Evolutionary conservation across 768 basidiomycete genomes (phyloP), one percentile per base, ranked within the genome.

Genomic region (Ramaria rubella): DNA sequence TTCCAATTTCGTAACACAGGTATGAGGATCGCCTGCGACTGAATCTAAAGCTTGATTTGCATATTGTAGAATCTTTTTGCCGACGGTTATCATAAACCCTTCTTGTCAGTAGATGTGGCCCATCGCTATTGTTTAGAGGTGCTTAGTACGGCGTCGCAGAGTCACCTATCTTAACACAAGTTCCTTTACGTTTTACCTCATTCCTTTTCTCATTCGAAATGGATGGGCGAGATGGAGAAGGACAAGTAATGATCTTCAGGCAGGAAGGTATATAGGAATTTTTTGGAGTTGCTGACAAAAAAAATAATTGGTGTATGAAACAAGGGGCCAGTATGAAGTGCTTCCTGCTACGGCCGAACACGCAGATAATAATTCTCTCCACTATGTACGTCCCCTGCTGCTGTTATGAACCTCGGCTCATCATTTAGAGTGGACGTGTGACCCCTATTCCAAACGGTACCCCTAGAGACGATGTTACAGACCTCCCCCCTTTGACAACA

Each of bases 111-210:
- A 29, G 59, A 42, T n/a, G 27, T 44, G 55, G 38, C 45, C 40
- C 58, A 50, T 33, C 33, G 46, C 15, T 24, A 34, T 15, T 33
- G 34, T 27, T 36, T 24, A 49, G 36, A 38, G 49, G 38, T 45
- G n/a, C 53, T 60, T 19, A 46, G n/a, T n/a, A 21, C 30, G 49
- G 21, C 29, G 21, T 24, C 57, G 33, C n/a, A 90, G 89, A 57
- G 80, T 91, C 50, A 94, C 95, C 11, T 98, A 96, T 65, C 74
- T 95, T 66, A 93, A 86, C 70, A 97, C 94, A 1, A 85, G 88
- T 59, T 77, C 91, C n/a, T 98, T 98, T 66, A 72, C 81, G 3
- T 63, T 92, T 14, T 94, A 94, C 71, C 83, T 94, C 29, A 51
- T 92, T 2, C 90, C 90, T 0, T 80, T 73, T 50, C 56, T 72